Evolutionary conservation across 179 eudicot species (phyloP).

Genomic region (Silene vulgaris): DNA sequence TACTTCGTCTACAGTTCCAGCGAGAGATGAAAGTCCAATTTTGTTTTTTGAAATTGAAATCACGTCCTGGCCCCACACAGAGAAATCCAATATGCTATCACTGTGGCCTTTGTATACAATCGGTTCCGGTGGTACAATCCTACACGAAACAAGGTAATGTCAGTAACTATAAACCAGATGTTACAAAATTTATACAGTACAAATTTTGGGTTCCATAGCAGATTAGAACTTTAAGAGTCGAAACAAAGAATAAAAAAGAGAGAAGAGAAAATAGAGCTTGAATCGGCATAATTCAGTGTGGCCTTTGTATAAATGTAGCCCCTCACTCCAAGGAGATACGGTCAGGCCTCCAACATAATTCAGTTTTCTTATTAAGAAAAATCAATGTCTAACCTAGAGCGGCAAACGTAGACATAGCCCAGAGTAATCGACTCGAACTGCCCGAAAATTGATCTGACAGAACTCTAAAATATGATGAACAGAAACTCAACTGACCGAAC

Average conservation of each 20-base stretch:
- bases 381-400: too few relatives aligned
- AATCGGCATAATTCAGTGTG: not conserved
- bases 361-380: not conserved
- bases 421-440: too few relatives aligned
- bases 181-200: not conserved
- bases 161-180: not conserved
- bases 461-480: too few relatives aligned
- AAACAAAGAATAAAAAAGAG: too few relatives aligned
- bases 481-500: too few relatives aligned
- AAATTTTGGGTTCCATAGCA: not conserved
- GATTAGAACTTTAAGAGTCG: too few relatives aligned
- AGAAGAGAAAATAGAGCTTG: not conserved
- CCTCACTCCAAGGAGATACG: not conserved
- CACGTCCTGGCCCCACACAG: constrained; percentile 90
- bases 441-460: too few relatives aligned
- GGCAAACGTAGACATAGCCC: too few relatives aligned
- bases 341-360: not conserved
- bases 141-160: constrained; percentile 28
- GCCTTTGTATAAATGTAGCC: not conserved
- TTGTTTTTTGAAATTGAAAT: constrained; percentile 74
- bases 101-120: constrained; percentile 69
- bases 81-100: constrained; percentile 72
- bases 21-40: constrained; percentile 82
- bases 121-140: constrained; percentile 57
- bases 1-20: constrained; percentile 61